Conservation (phyloP, 2,329 filamentous ascomycete genomes). For the Alternaria conjuncta region DNA sequence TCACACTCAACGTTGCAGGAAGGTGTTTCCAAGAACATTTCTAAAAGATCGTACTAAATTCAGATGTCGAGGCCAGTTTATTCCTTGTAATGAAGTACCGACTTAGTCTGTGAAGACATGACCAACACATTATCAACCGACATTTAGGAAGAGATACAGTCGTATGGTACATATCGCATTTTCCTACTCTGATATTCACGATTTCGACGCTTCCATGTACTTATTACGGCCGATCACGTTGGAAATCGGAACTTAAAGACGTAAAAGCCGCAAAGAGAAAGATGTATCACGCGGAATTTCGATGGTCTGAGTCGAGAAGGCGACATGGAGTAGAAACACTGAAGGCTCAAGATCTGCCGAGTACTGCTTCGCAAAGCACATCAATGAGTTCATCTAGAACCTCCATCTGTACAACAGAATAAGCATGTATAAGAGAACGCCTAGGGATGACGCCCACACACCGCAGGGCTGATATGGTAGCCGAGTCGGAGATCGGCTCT, state of each 20-base stretch:
- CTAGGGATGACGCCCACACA: neutral
- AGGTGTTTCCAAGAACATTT: neutral
- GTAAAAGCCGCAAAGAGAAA: neutral
- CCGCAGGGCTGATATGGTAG: neutral
- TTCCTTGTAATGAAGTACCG: neutral
- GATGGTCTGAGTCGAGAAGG: neutral
- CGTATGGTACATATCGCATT: neutral
- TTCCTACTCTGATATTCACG: neutral
- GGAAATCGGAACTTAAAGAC: neutral
- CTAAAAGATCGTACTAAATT: neutral
- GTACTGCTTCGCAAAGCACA: neutral
- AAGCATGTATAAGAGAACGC: neutral
- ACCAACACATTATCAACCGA: neutral
- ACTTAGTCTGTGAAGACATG: neutral
- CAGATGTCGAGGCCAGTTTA: neutral
- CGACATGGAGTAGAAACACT: neutral
- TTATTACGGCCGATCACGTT: neutral
- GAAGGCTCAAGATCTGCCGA: neutral
- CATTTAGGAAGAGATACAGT: neutral
- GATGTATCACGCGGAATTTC: neutral
- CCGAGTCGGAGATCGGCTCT: slow-evolving; percentile 17
- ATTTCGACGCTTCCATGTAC: neutral
- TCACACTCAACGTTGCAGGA: neutral
- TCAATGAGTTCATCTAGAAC: neutral
- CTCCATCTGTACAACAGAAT: neutral